Evolutionary conservation across 164 flowering plant genomes (phyloP).

Genomic region (Dillenia suffruticosa): DNA sequence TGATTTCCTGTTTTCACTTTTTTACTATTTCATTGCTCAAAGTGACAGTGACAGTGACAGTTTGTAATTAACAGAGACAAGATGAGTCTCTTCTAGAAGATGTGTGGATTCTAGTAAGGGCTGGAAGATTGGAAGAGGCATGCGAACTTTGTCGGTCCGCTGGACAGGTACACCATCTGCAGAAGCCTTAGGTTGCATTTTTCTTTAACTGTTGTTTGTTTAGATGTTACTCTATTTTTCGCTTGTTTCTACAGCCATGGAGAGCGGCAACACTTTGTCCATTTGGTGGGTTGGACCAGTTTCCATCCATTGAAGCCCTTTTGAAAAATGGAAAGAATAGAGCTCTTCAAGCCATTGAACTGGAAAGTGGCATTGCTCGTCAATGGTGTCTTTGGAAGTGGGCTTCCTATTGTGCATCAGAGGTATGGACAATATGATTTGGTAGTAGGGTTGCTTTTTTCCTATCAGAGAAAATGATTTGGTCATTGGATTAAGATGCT

Average conservation of each 20-base stretch:
- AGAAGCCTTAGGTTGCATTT: conserved; percentile 4
- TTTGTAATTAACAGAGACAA: conserved; percentile 59
- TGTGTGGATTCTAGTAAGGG: conserved; percentile 82
- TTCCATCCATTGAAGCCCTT: conserved; percentile 79
- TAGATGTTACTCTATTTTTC: not conserved
- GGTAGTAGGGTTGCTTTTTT: no score
- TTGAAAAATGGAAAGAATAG: conserved; percentile 79
- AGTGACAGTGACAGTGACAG: not conserved
- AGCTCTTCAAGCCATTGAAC: conserved; percentile 83
- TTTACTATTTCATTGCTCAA: not conserved
- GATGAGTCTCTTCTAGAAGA: conserved; percentile 96
- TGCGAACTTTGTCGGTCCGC: conserved; percentile 91
- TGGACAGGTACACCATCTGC: conserved; percentile 67
- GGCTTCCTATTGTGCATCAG: conserved; percentile 96
- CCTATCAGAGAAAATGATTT: not conserved
- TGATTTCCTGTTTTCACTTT: no score
- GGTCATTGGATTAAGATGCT: not conserved
- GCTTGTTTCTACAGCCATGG: conserved; percentile 68
- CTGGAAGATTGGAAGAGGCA: conserved; percentile 94
- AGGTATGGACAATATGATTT: conserved; percentile 39
- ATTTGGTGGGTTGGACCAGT: conserved; percentile 78
- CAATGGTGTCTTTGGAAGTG: conserved; percentile 96
- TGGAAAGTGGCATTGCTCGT: conserved; percentile 87
- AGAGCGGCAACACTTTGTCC: conserved; percentile 86
- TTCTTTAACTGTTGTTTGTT: not conserved